A percentile compares a stretch with the other conserved stretches of the same genome.
Evolutionary conservation across 78 protist species (phyloP).

Genomic region (Cavenderia fasciculata): DNA sequence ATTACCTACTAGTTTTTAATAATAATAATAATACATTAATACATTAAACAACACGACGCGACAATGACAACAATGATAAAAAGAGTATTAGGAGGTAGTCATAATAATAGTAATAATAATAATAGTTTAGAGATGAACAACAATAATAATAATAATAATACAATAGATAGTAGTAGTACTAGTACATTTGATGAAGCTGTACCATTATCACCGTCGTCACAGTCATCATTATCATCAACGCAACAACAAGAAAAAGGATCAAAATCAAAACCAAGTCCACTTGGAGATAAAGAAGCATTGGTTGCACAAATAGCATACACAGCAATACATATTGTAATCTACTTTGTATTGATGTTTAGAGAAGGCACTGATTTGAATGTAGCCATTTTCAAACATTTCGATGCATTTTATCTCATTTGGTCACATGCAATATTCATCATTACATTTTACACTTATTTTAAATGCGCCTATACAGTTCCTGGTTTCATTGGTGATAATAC

Average conservation of each 20-base stretch:
- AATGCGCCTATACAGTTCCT: neutral
- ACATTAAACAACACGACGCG: too few relatives aligned
- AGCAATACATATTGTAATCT: neutral
- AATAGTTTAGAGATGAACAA: neutral
- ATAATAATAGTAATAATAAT: neutral
- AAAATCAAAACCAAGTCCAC: too few relatives aligned
- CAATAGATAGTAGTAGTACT: neutral
- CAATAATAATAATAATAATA: neutral
- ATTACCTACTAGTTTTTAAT: too few relatives aligned
- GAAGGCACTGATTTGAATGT: constrained; percentile 3
- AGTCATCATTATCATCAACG: too few relatives aligned
- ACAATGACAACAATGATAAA: too few relatives aligned
- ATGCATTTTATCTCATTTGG: constrained; percentile 2
- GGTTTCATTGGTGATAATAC: constrained; percentile 3
- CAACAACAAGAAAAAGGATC: too few relatives aligned
- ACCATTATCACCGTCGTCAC: too few relatives aligned
- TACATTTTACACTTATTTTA: neutral
- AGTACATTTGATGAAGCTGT: too few relatives aligned
- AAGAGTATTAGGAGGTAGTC: too few relatives aligned
- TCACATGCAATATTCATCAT: neutral
- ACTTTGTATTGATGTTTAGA: neutral
- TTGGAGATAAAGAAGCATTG: neutral
- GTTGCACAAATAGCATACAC: neutral
- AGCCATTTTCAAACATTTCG: neutral
- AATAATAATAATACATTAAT: too few relatives aligned